Evolutionary conservation across 2,329 filamentous ascomycete species (phyloP).

Genomic region (Macrophomina phaseolina): DNA sequence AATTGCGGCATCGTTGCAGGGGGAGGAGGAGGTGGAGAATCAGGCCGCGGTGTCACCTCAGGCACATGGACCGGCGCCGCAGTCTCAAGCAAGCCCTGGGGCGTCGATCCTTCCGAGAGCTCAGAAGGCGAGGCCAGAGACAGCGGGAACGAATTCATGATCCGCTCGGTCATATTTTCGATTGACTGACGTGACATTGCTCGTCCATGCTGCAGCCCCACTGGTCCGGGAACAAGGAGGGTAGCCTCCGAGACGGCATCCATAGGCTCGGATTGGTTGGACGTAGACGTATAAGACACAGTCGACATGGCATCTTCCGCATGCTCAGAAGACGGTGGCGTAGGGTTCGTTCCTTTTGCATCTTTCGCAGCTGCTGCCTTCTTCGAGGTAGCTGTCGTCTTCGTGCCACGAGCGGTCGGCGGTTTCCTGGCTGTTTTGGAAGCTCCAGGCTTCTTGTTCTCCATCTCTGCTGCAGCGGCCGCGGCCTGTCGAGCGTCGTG

Average conservation of each 20-base stretch:
- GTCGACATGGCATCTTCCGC: constrained; percentile 18
- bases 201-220: constrained; percentile 5
- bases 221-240: neutral
- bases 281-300: constrained; percentile 10
- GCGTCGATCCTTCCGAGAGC: constrained; percentile 16
- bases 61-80: constrained; percentile 31
- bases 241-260: neutral
- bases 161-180: constrained; percentile 25
- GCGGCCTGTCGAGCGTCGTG: constrained; percentile 56
- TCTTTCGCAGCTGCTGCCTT: constrained; percentile 30
- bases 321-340: neutral
- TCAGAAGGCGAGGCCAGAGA: constrained; percentile 17
- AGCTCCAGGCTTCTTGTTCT: constrained; percentile 36
- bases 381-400: constrained; percentile 28
- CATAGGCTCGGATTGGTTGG: constrained; percentile 2
- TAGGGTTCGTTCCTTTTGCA: neutral
- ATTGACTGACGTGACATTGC: constrained; percentile 19
- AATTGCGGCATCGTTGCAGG: constrained; percentile 41
- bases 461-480: constrained; percentile 48
- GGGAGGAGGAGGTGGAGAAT: constrained; percentile 43
- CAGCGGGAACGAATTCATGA: constrained; percentile 21
- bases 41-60: constrained; percentile 37
- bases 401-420: constrained; percentile 29
- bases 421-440: constrained; percentile 41
- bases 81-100: constrained; percentile 21